Base-by-base conservation (phyloP, 768 basidiomycete genomes). In the Dictyophora rubrovolvata region DNA sequence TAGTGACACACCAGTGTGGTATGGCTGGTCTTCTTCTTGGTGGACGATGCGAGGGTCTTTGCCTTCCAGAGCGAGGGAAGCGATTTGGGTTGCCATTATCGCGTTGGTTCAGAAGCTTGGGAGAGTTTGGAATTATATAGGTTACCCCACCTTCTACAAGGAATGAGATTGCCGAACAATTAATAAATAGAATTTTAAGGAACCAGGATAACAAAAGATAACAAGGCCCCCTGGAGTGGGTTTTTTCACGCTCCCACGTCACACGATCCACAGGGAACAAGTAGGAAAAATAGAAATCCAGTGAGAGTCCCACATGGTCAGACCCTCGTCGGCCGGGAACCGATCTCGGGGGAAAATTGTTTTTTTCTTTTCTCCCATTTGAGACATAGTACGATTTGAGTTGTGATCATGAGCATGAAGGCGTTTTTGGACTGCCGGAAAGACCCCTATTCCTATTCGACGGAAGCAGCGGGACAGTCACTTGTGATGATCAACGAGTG, bases 31-130 rank as follows among this genome's bases (percentile, higher is more conserved):
- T 18, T 20, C 34, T 16, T 16, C 55, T 22, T 48, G 42, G 23
- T 56, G 46, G 46, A 56, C 42, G n/a, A n/a, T n/a, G 5, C 55
- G 46, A 48, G 37, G 47, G 20, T 56, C 55, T 48, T 56, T 49
- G n/a, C 34, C 47, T 18, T 56, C 55, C 11, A 56, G 28, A 14
- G 55, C 22, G 34, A 56, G 55, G n/a, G 55, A 21, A 11, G 46
- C 47, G 23, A 18, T 28, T 20, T n/a, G 55, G 49, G 46, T 18
- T 16, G n/a, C 55, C 46, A 56, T 56, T 14, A 33, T 47, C 55
- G n/a, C 55, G 4, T 51, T 51, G 12, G 20, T 42, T 42, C n/a
- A n/a, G 42, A 42, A n/a, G 14, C 4, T 9, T 42, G 42, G 42
- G n/a, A 12, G n/a, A 12, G 11, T 2, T 42, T 42, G 42, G n/a